These are phyloP conservation scores for Coemansia sp. DNA, from an alignment of 192 early-diverging fungal genomes.

Conservation along the genomic window DNA sequence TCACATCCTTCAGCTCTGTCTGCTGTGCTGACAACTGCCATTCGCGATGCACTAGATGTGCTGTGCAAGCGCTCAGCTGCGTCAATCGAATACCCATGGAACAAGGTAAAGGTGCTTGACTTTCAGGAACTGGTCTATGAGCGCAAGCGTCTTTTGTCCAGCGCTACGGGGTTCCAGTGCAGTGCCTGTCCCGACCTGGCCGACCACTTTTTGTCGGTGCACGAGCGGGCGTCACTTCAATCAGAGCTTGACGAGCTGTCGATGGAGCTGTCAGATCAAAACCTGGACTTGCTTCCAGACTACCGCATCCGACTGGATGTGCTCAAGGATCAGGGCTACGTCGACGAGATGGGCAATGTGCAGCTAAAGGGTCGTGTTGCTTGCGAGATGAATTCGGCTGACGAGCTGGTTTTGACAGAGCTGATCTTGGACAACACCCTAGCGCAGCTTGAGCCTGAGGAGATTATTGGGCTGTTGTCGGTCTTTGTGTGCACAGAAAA, in stretches of 20 bases:
- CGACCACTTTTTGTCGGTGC: slow-evolving; percentile 56
- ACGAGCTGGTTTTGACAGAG: slow-evolving; percentile 92
- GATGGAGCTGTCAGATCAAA: slow-evolving; percentile 83
- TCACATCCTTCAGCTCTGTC: slow-evolving; percentile 6
- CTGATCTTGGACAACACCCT: slow-evolving; percentile 92
- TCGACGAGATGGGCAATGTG: slow-evolving; percentile 83
- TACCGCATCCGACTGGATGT: slow-evolving; percentile 88
- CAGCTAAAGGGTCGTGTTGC: slow-evolving; percentile 95
- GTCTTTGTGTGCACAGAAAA: slow-evolving; percentile 97
- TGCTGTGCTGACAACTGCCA: slow-evolving; percentile 46
- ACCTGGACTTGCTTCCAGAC: slow-evolving; percentile 89
- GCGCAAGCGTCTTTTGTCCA: slow-evolving; percentile 56
- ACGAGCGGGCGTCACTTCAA: slow-evolving; percentile 64
- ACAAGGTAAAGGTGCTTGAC: slow-evolving; percentile 81
- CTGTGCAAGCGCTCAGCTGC: slow-evolving; percentile 31
- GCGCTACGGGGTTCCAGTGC: slow-evolving; percentile 37
- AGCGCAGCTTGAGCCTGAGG: slow-evolving; percentile 83
- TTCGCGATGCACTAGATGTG: slow-evolving; percentile 28
- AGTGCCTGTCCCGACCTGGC: slow-evolving; percentile 39
- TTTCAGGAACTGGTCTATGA: slow-evolving; percentile 74
- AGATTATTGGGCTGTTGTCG: slow-evolving; percentile 90
- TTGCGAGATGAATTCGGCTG: slow-evolving; percentile 96
- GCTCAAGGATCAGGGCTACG: slow-evolving; percentile 74
- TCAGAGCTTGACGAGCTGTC: slow-evolving; percentile 72
- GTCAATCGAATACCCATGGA: slow-evolving; percentile 74